Conservation (phyloP, 2,329 filamentous ascomycete genomes). For the Exophiala aquamarina region DNA sequence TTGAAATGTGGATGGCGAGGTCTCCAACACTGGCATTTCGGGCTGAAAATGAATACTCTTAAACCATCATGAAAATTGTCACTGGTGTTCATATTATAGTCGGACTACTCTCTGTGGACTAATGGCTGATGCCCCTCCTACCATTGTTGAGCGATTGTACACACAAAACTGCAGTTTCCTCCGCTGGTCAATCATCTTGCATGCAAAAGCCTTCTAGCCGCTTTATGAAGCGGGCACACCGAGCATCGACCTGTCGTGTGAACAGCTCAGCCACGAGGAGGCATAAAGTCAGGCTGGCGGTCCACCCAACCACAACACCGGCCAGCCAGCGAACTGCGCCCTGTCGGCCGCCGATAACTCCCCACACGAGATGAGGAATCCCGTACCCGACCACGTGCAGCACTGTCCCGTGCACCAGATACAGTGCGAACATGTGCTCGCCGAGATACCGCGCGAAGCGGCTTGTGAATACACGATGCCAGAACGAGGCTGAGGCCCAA, state of each 20-base stretch:
- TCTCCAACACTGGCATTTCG: too few relatives aligned
- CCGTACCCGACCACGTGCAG: conserved; percentile 33
- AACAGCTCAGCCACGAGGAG: conserved; percentile 4
- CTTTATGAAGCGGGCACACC: conserved; percentile 1
- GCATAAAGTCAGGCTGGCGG: conserved; percentile 1
- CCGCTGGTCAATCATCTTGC: too few relatives aligned
- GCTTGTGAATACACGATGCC: conserved; percentile 52
- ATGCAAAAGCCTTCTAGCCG: not conserved
- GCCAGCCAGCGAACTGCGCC: not conserved
- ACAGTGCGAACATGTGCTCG: conserved; percentile 62
- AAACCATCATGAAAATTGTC: too few relatives aligned
- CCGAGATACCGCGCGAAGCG: conserved; percentile 63
- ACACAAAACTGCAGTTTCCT: too few relatives aligned
- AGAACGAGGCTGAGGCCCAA: not conserved
- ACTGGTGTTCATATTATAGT: too few relatives aligned
- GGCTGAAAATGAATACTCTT: too few relatives aligned
- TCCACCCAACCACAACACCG: conserved; percentile 4
- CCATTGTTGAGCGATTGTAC: too few relatives aligned
- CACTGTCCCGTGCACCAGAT: conserved; percentile 64
- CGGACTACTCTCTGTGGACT: too few relatives aligned
- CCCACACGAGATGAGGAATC: conserved; percentile 5
- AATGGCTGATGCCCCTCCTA: too few relatives aligned
- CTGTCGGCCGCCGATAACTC: not conserved
- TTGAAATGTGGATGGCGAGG: too few relatives aligned
- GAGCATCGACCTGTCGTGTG: conserved; percentile 1